Percentiles rank a stretch among this genome's conserved stretches.
phyloP scores from a whole-genome alignment of 805 yeast genomes.

The Maudiozyma turicensis region DNA sequence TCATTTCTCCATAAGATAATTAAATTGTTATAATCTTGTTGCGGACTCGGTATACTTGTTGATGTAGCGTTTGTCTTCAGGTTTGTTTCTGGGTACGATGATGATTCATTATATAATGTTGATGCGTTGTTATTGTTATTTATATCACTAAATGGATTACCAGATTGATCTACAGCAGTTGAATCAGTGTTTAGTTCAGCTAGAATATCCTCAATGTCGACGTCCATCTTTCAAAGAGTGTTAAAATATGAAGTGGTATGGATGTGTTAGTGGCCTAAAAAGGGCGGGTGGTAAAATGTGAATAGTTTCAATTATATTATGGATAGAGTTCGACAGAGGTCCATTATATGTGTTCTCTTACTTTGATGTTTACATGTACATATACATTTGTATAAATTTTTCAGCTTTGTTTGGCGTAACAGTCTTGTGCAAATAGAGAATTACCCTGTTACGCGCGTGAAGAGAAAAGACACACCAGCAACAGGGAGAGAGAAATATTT shows the following conservation, averaged over 20 bases:
- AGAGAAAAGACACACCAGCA: too few species aligned
- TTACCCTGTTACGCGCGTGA: too few species aligned
- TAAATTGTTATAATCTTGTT: constrained; percentile 29
- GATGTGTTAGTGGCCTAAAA: too few species aligned
- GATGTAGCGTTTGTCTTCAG: background rate
- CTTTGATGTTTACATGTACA: background rate
- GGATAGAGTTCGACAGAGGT: too few species aligned
- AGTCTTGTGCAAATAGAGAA: too few species aligned
- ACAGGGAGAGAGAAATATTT: too few species aligned
- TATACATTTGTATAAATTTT: too few species aligned
- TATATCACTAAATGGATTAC: constrained; percentile 3
- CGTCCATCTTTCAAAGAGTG: constrained; percentile 21
- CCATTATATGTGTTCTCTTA: background rate
- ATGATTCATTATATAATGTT: constrained; percentile 7
- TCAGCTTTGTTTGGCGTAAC: too few species aligned
- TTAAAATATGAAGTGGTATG: too few species aligned
- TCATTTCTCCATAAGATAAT: constrained; percentile 72
- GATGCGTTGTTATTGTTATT: constrained; percentile 9
- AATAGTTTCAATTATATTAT: too few species aligned
- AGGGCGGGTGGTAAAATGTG: too few species aligned
- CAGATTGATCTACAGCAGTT: constrained; percentile 23
- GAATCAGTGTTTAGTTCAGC: constrained; percentile 50
- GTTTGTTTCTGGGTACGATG: constrained; percentile 3
- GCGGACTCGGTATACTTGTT: constrained; percentile 7
- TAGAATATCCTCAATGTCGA: constrained; percentile 63